These are phyloP conservation scores for Phaeomoniella chlamydospora DNA, from an alignment of 2,329 filamentous ascomycete species.

Conservation along the genomic window DNA sequence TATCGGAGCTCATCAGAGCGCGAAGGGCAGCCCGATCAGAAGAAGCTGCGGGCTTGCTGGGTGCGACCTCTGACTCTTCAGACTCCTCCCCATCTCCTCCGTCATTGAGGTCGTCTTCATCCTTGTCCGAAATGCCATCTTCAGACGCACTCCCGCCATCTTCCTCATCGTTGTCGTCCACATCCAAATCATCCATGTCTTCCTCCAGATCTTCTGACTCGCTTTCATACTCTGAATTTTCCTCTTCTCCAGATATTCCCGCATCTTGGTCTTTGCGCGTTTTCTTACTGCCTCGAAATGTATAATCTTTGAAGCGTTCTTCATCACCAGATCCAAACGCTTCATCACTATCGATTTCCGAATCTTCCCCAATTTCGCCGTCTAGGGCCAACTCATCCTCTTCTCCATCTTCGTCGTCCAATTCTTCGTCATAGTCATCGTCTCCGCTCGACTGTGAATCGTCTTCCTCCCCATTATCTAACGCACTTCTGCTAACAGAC, in stretches of 20 bases:
- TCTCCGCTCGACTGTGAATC: slow-evolving; percentile 16
- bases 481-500: slow-evolving; percentile 54
- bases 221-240: slow-evolving; percentile 6
- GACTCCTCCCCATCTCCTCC: slow-evolving; percentile 13
- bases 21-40: slow-evolving; percentile 44
- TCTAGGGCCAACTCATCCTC: slow-evolving; percentile 7
- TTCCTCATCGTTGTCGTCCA: slow-evolving; percentile 17
- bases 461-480: slow-evolving; percentile 26
- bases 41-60: slow-evolving; percentile 3
- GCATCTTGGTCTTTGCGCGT: slow-evolving; percentile 3
- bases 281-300: slow-evolving; percentile 10
- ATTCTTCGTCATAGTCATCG: slow-evolving; percentile 16
- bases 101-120: slow-evolving; percentile 17
- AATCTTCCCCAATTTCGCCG: slow-evolving; percentile 12
- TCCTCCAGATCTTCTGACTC: slow-evolving; percentile 15
- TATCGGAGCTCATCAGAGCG: slow-evolving; percentile 53
- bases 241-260: slow-evolving; percentile 3
- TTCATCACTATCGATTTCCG: slow-evolving; percentile 15
- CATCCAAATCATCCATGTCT: slow-evolving; percentile 13
- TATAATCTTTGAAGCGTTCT: slow-evolving; percentile 10
- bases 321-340: slow-evolving; percentile 12
- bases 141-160: slow-evolving; percentile 15
- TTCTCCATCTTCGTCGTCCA: slow-evolving; percentile 8
- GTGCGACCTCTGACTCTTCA: slow-evolving; percentile 11
- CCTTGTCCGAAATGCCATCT: slow-evolving; percentile 17